Base-by-base conservation (phyloP, 192 early-diverging fungal genomes). In the Podila horticola region DNA sequence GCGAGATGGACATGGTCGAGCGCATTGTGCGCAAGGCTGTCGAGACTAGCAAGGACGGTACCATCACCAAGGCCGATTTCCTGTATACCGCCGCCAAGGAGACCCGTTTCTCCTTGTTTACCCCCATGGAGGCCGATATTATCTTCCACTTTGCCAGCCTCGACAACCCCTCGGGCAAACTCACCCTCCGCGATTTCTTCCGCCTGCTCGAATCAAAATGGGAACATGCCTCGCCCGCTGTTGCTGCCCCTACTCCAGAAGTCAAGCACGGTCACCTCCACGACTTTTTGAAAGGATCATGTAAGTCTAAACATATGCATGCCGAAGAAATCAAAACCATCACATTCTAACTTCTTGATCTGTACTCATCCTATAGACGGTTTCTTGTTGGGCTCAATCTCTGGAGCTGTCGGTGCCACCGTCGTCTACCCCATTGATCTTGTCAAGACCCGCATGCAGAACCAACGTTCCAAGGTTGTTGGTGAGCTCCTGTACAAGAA, bases 381-480 rank as follows among this genome's bases (percentile, higher is more conserved):
- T 75, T 83, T 82, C 87, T 57, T 90, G 97, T 88, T 97, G 30
- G 97, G 95, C 49, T 90, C 95, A 5, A 90, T 98, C 75, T 94
- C 93, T 71, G 97, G 97, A 76, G 95, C 96, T 31, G 91, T 98
- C 52, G 97, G 97, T 55, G 97, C 97, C 4, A 94, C 95, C 6
- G 91, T 91, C 61, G 96, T 99, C 29, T 99, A 97, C 83, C 97
- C 97, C 30, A 97, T 99, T 64, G 97, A 99, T 88, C 83, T 99
- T 64, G 96, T 97, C 75, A 99, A 99, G 86, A 99, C 97, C 6
- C 91, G 97, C 66, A 98, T 99, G 96, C 97, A 99, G 82, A 99
- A 97, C 84, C 97, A 99, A 84, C 89, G 96, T 51, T 91, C 92
- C 45, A 91, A 92, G 34, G 93, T 97, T 28, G 95, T 97, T 28